Evolutionary conservation across 495 filamentous ascomycete species (phyloP), one percentile per base, ranked within the genome.

Genomic region (Aspergillus steynii): DNA sequence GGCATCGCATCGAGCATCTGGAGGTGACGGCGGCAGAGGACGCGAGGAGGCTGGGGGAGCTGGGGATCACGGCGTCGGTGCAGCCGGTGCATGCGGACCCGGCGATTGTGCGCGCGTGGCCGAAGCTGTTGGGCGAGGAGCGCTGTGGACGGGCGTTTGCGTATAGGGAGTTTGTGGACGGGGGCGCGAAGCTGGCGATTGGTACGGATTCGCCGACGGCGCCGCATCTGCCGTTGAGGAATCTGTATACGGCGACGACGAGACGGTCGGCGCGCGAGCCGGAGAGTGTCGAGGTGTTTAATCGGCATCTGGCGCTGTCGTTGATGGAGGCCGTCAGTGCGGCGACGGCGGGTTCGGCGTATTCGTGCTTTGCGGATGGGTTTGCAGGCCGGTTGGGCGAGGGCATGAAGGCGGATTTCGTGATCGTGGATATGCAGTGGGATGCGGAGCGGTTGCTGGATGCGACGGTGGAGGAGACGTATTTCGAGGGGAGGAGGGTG

Each of bases 41-140:
- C 56, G 84, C 81, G 1, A 71, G 61, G 4, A 68, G 85, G 0
- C 74, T 88, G 2, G 85, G 83, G 5, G 62, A 73, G 37, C 72
- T 82, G 14, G 79, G 84, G 25, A 85, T 89, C 64, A 86, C 84
- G 45, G 85, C 86, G 5, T 85, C 82, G 4, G 80, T 88, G n/a
- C 84, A 88, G 65, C 84, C 86, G 0, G 84, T 87, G 3, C 86
- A 89, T 60, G 77, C 83, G 3, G 85, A 89, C 62, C 85, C 86
- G 5, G 83, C 84, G 2, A 86, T 87, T 50, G 75, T 88, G 28
- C 74, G 76, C 10, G 85, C 82, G 1, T 88, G 85, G 85, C 83
- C 83, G 27, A 71, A 68, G 6, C 67, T 88, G 28, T 69, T 88
- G 5, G 85, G 85, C 0, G 62, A 71, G 20, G 72, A 82, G 12